Evolutionary conservation across 1,139 yeast genomes (phyloP), one percentile per base, ranked within the genome.

Genomic region (Wickerhamiella pararugosa): DNA sequence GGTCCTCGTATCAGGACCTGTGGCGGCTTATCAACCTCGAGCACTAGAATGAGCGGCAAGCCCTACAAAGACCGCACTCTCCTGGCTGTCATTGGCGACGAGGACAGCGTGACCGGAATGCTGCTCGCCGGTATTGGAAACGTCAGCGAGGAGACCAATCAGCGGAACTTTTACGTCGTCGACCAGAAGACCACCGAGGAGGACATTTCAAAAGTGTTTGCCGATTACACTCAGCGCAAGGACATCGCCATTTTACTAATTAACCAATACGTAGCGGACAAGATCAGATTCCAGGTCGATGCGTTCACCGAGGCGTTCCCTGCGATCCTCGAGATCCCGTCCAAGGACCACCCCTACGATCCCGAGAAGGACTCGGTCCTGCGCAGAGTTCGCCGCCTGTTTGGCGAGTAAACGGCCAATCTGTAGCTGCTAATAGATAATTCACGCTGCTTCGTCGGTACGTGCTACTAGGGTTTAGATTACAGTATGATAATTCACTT

Each of bases 311-410:
- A 78, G 53, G 94, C 98, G 7, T 90, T 90, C 63, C 99, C 99
- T 6, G 96, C 98, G 3, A 76, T 90, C 41, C 70, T 90, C 57
- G 99, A 90, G 64, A 90, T 90, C 52, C 99, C 99, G 33, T 83
- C 97, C 11, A 90, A 90, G 66, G 99, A 90, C 58, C 97, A 90
- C 60, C 98, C 99, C 25, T 90, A 90, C 60, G 87, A 90, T 61
- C 98, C 98, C 25, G 97, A 87, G 61, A 92, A 87, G 75, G 99
- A 90, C 63, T 80, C 94, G 25, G 86, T 90, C 43, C 71, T 90
- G 65, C 79, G 92, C 66, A 79, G 93, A 60, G 98, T 90, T 29
- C 80, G 94, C 67, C 76, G 94, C 60, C 67, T 90, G 51, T 87
- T 87, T 66, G 97, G 97, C 37, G 97, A 87, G 65, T 84, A 68